Conservation (phyloP, 2,329 filamentous ascomycete species). For the Epichloe elymi region DNA sequence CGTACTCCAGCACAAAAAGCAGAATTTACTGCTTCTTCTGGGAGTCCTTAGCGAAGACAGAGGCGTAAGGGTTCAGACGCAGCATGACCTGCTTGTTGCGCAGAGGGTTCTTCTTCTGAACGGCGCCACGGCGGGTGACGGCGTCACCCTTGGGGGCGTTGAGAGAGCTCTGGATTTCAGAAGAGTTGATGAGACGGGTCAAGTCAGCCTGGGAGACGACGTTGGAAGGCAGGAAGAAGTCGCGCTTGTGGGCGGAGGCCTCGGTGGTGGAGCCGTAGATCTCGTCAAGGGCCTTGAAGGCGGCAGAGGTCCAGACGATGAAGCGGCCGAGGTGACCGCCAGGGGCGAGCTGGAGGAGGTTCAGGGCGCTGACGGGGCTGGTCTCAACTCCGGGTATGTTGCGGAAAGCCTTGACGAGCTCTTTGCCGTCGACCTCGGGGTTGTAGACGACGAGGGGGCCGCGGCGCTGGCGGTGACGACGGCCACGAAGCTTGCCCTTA, state of each 20-base stretch:
- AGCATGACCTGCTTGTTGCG: constrained; percentile 98
- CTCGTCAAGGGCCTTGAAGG: constrained; percentile 91
- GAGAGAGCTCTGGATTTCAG: constrained; percentile 94
- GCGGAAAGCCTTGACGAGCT: constrained; percentile 88
- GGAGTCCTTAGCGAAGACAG: constrained; percentile 64
- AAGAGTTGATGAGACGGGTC: constrained; percentile 96
- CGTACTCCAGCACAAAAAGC: neutral
- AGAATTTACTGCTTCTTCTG: constrained; percentile 25
- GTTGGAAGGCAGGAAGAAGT: constrained; percentile 93
- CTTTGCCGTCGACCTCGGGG: constrained; percentile 87
- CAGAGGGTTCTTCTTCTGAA: constrained; percentile 99
- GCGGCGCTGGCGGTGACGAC: constrained; percentile 93
- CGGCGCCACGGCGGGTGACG: constrained; percentile 74
- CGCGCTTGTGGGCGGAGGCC: constrained; percentile 90
- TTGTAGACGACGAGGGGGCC: constrained; percentile 97
- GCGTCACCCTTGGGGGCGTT: constrained; percentile 81
- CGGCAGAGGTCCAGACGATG: constrained; percentile 95
- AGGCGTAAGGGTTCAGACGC: constrained; percentile 95
- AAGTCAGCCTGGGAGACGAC: constrained; percentile 90
- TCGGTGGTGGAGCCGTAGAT: constrained; percentile 91
- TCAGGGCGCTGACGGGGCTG: constrained; percentile 80
- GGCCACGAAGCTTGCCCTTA: constrained; percentile 97
- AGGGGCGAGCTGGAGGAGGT: constrained; percentile 97
- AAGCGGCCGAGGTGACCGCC: constrained; percentile 98
- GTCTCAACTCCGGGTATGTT: constrained; percentile 99